Conservation (phyloP, 768 basidiomycete species). For the Tephrocybe rancida region DNA sequence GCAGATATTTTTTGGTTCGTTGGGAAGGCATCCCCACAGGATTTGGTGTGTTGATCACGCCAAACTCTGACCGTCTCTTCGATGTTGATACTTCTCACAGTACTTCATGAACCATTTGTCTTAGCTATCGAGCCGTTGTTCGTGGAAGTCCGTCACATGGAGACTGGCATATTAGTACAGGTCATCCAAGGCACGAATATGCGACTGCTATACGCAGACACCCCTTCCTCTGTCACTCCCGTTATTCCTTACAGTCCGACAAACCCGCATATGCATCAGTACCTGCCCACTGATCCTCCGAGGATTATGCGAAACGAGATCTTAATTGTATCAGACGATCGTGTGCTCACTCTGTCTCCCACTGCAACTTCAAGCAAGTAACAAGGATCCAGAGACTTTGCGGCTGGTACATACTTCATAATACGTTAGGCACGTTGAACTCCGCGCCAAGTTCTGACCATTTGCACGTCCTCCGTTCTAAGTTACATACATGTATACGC, state of each 20-base stretch:
- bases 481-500: too few relatives aligned
- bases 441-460: too few relatives aligned
- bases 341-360: slow-evolving; percentile 71
- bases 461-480: too few relatives aligned
- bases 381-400: too few relatives aligned
- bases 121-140: slow-evolving; percentile 96
- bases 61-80: background rate
- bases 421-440: too few relatives aligned
- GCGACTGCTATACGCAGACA: slow-evolving; percentile 90
- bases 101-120: slow-evolving; percentile 95
- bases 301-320: slow-evolving; percentile 77
- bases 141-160: slow-evolving; percentile 95
- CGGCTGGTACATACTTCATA: too few relatives aligned
- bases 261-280: slow-evolving; percentile 45
- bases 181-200: slow-evolving; percentile 94
- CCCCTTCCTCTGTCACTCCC: slow-evolving; percentile 78
- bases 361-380: too few relatives aligned
- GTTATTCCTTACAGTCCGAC: slow-evolving; percentile 37
- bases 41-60: slow-evolving; percentile 78
- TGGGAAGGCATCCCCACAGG: slow-evolving; percentile 96
- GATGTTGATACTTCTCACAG: slow-evolving; percentile 40
- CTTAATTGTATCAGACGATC: slow-evolving; percentile 88
- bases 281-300: slow-evolving; percentile 44
- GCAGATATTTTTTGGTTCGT: slow-evolving; percentile 90
- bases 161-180: slow-evolving; percentile 89